phyloP scores from a whole-genome alignment of 371 early-diverging fungal species.

The Chytridium lagenaria region DNA sequence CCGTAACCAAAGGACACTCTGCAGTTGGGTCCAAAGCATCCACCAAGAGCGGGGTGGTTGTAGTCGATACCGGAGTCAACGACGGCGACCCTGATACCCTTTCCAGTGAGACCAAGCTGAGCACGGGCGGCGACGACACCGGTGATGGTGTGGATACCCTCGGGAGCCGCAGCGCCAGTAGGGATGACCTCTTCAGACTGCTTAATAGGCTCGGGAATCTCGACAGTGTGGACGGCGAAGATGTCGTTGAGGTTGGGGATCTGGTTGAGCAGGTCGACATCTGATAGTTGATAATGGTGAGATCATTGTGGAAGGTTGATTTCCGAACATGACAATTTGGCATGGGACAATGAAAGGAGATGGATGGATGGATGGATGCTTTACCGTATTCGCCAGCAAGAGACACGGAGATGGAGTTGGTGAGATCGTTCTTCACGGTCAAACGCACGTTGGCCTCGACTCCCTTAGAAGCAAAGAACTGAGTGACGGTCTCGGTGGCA shows the following conservation, averaged over 20 bases:
- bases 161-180: neutral
- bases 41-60: constrained; percentile 73
- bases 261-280: neutral
- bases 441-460: constrained; percentile 12
- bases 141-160: neutral
- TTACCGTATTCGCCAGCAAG: neutral
- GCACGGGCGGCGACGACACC: constrained; percentile 36
- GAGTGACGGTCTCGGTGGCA: neutral
- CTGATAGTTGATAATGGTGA: neutral
- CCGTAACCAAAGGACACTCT: constrained; percentile 10
- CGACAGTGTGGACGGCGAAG: neutral
- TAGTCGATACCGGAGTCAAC: constrained; percentile 69
- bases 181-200: too few species aligned
- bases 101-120: too few species aligned
- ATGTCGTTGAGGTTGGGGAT: neutral
- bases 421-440: neutral
- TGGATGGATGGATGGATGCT: neutral
- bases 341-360: neutral
- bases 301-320: neutral
- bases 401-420: constrained; percentile 7
- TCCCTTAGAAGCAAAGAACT: neutral
- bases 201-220: neutral
- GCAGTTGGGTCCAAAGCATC: constrained; percentile 30
- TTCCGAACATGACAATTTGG: too few species aligned
- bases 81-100: too few species aligned